Evolutionary conservation across 2,329 filamentous ascomycete genomes (phyloP).

Genomic region (Fusarium aywerte): DNA sequence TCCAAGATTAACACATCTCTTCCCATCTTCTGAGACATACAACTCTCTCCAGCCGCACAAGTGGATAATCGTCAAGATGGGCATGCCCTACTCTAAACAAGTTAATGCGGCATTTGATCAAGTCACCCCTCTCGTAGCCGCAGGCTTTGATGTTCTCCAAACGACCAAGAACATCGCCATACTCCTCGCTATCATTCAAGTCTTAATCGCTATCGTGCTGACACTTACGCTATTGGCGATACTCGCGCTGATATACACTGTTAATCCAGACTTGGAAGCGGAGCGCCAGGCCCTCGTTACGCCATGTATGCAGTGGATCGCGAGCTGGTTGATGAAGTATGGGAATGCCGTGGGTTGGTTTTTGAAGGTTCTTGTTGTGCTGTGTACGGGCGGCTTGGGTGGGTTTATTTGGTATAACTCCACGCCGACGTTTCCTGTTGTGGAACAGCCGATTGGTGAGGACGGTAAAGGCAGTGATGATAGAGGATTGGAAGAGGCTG

Average conservation of each 20-base stretch:
- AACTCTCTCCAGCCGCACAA: background rate
- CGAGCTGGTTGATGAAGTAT: slow-evolving; percentile 6
- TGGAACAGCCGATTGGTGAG: background rate
- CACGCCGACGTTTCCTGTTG: background rate
- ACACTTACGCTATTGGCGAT: slow-evolving; percentile 5
- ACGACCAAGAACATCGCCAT: slow-evolving; percentile 23
- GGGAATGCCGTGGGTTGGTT: background rate
- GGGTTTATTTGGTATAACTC: slow-evolving; percentile 2
- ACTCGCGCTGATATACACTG: slow-evolving; percentile 12
- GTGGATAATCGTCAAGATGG: background rate
- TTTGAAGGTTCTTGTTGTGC: background rate
- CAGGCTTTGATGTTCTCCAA: slow-evolving; percentile 16
- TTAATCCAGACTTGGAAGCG: slow-evolving; percentile 16
- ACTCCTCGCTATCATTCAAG: slow-evolving; percentile 10
- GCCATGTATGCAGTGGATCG: slow-evolving; percentile 17
- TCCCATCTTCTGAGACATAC: background rate
- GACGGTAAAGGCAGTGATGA: background rate
- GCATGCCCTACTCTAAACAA: slow-evolving; percentile 22
- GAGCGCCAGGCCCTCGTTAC: slow-evolving; percentile 6
- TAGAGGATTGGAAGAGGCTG: background rate
- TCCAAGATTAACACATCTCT: background rate
- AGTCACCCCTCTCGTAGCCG: slow-evolving; percentile 13
- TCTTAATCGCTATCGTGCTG: background rate
- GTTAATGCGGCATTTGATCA: slow-evolving; percentile 18
- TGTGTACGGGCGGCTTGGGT: background rate